Evolutionary conservation across 2,329 filamentous ascomycete genomes (phyloP), one percentile per base, ranked within the genome.

Genomic region (Xylariaceae sp.): DNA sequence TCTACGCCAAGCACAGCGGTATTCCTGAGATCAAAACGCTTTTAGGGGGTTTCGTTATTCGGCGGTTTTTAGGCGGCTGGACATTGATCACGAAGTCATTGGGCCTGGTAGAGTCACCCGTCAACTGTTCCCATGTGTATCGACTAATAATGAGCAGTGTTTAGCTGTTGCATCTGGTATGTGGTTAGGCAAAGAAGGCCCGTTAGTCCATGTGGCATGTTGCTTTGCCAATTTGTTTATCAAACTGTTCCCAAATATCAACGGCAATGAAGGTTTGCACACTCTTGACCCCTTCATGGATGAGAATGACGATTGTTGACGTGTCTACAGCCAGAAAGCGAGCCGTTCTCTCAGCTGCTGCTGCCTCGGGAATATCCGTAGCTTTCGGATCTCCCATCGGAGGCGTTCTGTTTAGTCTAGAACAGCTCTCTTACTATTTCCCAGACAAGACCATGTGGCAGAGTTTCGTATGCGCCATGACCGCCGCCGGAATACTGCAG

Each of bases 391-490:
- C 93, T 0, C 93, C 93, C 45, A 72, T 86, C 0, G 91, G 92
- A 10, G 93, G 93, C 55, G 92, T 97, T 1, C 80, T 97, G 1
- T 97, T 97, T 73, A 92, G 91, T 51, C 75, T 97, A 45, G 94
- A 99, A 74, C 93, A 97, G 80, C 92, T 97, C 63, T 86, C 90
- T 66, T 97, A 97, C 75, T 97, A 97, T 75, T 97, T 97, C 72
- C 93, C 94, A 0, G 91, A 93, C 75, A 97, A 97, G 75, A 97
- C 94, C 8, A 97, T 99, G 94, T 99, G 94, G 94, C 94, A 97
- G 73, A 96, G 92, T 69, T 99, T 99, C 71, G 94, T 99, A 47
- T 97, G 94, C 69, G 94, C 94, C 72, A 97, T 97, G 92, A 90
- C 96, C n/a, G 94, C 92, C 13, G 93, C 94, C 15, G 90, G 97